These are phyloP conservation scores for Trypanosoma boissoni DNA, from an alignment of 208 protist genomes.

Conservation along the genomic window DNA sequence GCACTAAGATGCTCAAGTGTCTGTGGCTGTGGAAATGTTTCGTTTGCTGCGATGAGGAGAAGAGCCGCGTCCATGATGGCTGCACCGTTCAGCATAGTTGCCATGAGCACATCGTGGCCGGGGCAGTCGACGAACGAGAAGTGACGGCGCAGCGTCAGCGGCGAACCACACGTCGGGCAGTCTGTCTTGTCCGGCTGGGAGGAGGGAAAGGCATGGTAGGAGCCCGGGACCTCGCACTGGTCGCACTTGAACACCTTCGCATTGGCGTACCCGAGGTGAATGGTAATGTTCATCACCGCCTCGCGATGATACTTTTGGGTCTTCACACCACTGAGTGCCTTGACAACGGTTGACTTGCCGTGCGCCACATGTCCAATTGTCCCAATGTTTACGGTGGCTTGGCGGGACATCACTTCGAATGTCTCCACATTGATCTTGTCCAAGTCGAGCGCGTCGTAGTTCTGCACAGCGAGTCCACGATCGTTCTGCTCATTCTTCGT, in stretches of 20 bases:
- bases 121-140: slow-evolving; percentile 99
- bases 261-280: slow-evolving; percentile 99
- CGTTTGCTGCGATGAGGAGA: slow-evolving; percentile 99
- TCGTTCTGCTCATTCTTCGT: slow-evolving; percentile 30
- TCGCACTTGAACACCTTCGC: slow-evolving; percentile 97
- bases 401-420: slow-evolving; percentile 97
- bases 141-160: slow-evolving; percentile 88
- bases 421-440: slow-evolving; percentile 92
- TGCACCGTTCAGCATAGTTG: slow-evolving; percentile 99
- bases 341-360: slow-evolving; percentile 99
- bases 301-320: slow-evolving; percentile 99
- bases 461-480: slow-evolving; percentile 69
- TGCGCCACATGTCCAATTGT: slow-evolving; percentile 99
- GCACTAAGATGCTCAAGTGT: slow-evolving; percentile 98
- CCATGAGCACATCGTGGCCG: slow-evolving; percentile 99
- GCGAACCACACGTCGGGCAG: slow-evolving; percentile 62
- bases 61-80: slow-evolving; percentile 99
- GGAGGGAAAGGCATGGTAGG: slow-evolving; percentile 91
- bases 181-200: slow-evolving; percentile 87
- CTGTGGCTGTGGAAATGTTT: slow-evolving; percentile 97
- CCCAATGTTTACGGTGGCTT: slow-evolving; percentile 99
- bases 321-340: slow-evolving; percentile 98
- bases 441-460: slow-evolving; percentile 66
- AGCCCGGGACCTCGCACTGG: slow-evolving; percentile 88
- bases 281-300: slow-evolving; percentile 99